Base-by-base conservation (phyloP, 148 eudicot genomes). In the Persicaria tinctoria region DNA sequence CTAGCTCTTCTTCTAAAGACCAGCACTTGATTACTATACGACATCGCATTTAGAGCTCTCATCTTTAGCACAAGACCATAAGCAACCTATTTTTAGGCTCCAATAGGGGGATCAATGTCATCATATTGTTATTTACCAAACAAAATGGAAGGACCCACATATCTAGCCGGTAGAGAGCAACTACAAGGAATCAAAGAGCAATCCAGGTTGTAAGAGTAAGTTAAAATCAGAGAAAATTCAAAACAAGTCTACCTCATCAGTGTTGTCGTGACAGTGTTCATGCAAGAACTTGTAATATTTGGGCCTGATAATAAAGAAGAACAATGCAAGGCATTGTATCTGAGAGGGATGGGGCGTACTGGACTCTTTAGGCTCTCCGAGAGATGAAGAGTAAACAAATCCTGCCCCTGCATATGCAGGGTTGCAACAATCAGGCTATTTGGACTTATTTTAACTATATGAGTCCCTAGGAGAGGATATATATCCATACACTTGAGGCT, bases 231-330 rank as follows among this genome's bases (percentile, higher is more conserved):
- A 71, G 54, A 72, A 23, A 46, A 3, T 46, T 46, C 4, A 5
- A 44, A 51, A 17, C 80, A 74, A 44, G 63, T 68, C 75, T 82
- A 88, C 98, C 96, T 89, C 54, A 84, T 72, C 80, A 94, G 82
- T 66, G 87, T 84, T 17, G 72, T 73, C 55, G 93, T 79, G 66
- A 89, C 87, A 78, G 87, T 78, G 80, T 88, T 88, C 77, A 87
- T 73, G 45, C 45, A 60, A 77, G 84, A 83, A 74, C 78, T 72
- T 53, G 79, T 73, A 70, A 80, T 73, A 73, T 85, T 74, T n/a
- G 84, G 86, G 76, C 85, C 83, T 75, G 83, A 82, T 76, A 63
- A 63, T 45, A 83, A 76, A 72, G 83, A 84, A 75, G 91, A 91
- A 76, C 83, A 87, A 77, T 70, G 85, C 46, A 85, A 73, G n/a